Evolutionary conservation across 2,329 filamentous ascomycete genomes (phyloP).

Genomic region (Xylariomycetidae sp.): DNA sequence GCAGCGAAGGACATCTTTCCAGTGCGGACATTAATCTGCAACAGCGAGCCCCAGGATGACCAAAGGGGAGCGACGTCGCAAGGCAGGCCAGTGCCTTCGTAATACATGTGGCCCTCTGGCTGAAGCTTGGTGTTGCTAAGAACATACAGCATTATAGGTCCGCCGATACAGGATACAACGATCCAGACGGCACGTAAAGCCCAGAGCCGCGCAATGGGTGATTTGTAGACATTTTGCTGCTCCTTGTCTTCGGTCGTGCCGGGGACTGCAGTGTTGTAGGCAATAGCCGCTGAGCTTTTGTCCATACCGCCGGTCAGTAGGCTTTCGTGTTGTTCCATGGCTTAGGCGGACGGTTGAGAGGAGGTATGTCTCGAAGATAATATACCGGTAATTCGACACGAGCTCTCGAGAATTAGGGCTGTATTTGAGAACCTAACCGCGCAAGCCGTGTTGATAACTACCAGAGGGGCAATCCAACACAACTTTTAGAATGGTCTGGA

Average conservation of each 20-base stretch:
- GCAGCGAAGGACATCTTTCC: background rate
- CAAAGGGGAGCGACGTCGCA: background rate
- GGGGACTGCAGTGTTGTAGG: background rate
- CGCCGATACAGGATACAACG: background rate
- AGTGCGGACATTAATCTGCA: background rate
- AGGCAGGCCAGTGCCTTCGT: background rate
- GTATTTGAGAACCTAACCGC: background rate
- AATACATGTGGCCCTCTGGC: too few relatives aligned
- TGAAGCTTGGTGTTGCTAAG: background rate
- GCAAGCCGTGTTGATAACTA: background rate
- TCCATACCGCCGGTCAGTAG: background rate
- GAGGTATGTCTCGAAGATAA: background rate
- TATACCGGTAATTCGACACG: background rate
- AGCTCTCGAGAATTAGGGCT: background rate
- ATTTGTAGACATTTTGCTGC: background rate
- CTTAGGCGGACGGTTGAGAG: background rate
- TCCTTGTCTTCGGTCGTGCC: background rate
- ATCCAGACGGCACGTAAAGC: background rate
- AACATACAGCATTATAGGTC: background rate
- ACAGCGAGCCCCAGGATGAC: background rate
- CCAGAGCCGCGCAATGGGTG: background rate
- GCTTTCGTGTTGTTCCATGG: background rate
- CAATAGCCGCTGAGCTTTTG: background rate
- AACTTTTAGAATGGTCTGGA: background rate
- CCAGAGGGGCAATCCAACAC: background rate